Conservation (phyloP, 73 alveolate genomes). For the Paramecium bursaria region DNA sequence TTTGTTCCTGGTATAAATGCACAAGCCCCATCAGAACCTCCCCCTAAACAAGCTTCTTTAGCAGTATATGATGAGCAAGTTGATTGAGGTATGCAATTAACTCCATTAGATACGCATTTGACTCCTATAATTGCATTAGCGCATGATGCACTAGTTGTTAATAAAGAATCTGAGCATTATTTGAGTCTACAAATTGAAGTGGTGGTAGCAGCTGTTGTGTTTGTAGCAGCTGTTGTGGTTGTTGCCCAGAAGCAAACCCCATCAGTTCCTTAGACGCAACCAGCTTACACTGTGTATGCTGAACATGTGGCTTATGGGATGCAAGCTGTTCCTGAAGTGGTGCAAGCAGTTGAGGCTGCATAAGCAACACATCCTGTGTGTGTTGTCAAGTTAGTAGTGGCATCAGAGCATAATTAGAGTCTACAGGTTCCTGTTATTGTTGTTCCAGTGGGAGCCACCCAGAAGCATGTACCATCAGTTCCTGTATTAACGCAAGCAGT, state of each 20-base stretch:
- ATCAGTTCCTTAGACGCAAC: conserved; percentile 47
- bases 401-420: conserved; percentile 17
- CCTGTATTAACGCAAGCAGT: neutral
- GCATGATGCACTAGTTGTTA: conserved; percentile 2
- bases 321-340: conserved; percentile 38
- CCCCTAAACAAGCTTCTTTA: conserved; percentile 12
- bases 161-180: neutral
- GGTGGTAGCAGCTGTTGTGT: too few species aligned
- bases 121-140: too few species aligned
- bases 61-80: neutral
- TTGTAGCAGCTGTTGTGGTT: too few species aligned
- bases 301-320: neutral
- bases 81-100: neutral
- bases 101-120: conserved; percentile 37
- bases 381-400: conserved; percentile 2
- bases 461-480: conserved; percentile 23
- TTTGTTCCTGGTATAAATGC: neutral
- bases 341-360: conserved; percentile 4
- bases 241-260: conserved; percentile 31
- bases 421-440: too few species aligned
- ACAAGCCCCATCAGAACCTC: conserved; percentile 24
- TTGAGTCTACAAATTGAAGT: conserved; percentile 1
- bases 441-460: too few species aligned
- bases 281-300: conserved; percentile 17
- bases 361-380: conserved; percentile 30